Evolutionary conservation across 2,329 filamentous ascomycete species (phyloP).

Genomic region (Nemania serpens): DNA sequence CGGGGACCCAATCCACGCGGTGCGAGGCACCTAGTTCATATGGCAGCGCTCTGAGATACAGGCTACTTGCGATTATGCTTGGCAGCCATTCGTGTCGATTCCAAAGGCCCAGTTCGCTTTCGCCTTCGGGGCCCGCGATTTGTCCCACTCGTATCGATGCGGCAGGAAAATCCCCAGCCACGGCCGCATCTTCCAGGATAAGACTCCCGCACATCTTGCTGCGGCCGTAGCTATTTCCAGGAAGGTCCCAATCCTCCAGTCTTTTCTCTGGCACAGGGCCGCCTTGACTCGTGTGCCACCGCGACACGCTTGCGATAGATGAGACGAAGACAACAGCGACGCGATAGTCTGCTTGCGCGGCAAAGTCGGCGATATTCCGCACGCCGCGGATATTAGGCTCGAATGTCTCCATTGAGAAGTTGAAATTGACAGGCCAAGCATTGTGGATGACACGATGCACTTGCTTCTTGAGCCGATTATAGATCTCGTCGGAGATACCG

Average conservation of each 20-base stretch:
- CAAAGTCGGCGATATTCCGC: constrained; percentile 43
- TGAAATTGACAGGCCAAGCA: constrained; percentile 48
- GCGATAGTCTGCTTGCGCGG: constrained; percentile 23
- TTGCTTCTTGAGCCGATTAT: constrained; percentile 1
- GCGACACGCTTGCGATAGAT: constrained; percentile 44
- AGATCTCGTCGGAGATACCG: background rate
- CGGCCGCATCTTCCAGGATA: constrained; percentile 47
- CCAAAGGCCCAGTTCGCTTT: constrained; percentile 51
- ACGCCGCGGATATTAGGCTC: constrained; percentile 44
- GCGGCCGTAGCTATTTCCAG: constrained; percentile 46
- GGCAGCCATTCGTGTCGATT: constrained; percentile 62
- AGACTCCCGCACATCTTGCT: constrained; percentile 49
- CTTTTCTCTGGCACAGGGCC: constrained; percentile 46
- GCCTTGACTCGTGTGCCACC: constrained; percentile 37
- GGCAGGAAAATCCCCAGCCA: constrained; percentile 43
- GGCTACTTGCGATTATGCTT: constrained; percentile 51
- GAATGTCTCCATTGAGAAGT: constrained; percentile 41
- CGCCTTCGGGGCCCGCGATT: constrained; percentile 49
- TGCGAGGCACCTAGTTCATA: constrained; percentile 47
- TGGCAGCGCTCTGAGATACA: constrained; percentile 53
- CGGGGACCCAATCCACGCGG: constrained; percentile 58
- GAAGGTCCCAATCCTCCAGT: constrained; percentile 41
- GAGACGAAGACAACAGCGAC: constrained; percentile 46
- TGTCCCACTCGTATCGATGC: constrained; percentile 52
- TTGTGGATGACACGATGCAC: constrained; percentile 36